These are phyloP conservation scores for Talaromyces albobiverticillius DNA, from an alignment of 2,329 filamentous ascomycete genomes.

Conservation along the genomic window DNA sequence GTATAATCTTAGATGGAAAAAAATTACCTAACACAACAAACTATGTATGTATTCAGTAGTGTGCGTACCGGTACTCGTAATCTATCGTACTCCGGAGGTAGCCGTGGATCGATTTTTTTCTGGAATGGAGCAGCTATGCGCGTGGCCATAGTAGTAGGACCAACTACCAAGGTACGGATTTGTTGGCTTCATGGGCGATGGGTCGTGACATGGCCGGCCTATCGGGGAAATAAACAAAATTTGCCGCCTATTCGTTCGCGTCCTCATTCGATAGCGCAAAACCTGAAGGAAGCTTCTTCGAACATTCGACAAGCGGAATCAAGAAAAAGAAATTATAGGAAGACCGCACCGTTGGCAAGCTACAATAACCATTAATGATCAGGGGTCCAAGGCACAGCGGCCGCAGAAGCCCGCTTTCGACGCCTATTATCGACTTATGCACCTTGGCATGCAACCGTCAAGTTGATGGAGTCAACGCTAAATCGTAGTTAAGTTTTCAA, in stretches of 20 bases:
- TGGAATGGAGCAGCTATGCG: neutral
- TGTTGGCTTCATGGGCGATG: neutral
- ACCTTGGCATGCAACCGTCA: neutral
- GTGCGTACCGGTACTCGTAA: too few species aligned
- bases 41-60: too few species aligned
- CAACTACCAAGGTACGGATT: neutral
- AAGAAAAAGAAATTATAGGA: neutral
- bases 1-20: too few species aligned
- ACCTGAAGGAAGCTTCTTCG: neutral
- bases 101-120: neutral
- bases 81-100: neutral
- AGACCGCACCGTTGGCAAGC: slow-evolving; percentile 5
- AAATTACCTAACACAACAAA: too few species aligned
- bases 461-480: neutral
- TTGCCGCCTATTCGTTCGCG: neutral
- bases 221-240: neutral
- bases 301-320: neutral
- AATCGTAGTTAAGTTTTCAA: neutral
- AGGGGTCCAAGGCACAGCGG: slow-evolving; percentile 1
- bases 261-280: neutral
- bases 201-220: neutral
- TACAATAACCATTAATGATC: slow-evolving; percentile 4
- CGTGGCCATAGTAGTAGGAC: neutral
- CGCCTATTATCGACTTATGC: slow-evolving; percentile 3
- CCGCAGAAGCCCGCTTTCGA: neutral